A percentile compares a stretch with the other conserved stretches of the same genome.
Conservation (phyloP, 1,284 basidiomycete genomes). For the Cutaneotrichosporon sp. region DNA sequence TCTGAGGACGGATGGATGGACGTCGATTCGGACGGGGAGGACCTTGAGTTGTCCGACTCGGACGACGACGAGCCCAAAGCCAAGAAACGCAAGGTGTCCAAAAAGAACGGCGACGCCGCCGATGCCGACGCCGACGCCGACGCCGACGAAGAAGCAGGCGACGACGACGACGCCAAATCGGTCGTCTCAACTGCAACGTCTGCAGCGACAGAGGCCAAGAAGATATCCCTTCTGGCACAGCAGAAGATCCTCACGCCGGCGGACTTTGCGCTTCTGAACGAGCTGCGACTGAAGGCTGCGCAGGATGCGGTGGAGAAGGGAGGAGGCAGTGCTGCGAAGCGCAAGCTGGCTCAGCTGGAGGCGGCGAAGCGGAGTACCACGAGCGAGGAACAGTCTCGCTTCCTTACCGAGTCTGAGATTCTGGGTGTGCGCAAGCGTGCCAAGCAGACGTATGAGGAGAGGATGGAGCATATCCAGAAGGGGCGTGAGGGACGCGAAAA, state of each 20-base stretch:
- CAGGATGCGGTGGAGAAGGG: constrained; percentile 64
- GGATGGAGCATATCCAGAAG: constrained; percentile 84
- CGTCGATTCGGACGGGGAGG: constrained; percentile 67
- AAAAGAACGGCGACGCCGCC: constrained; percentile 35
- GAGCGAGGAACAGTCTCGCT: constrained; percentile 55
- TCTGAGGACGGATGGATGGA: constrained; percentile 77
- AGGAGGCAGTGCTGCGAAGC: constrained; percentile 72
- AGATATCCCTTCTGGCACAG: constrained; percentile 47
- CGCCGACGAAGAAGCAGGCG: constrained; percentile 33
- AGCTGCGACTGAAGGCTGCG: constrained; percentile 81
- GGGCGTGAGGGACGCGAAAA: constrained; percentile 95
- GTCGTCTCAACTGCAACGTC: constrained; percentile 40
- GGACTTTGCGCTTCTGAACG: constrained; percentile 89
- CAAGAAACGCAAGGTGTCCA: constrained; percentile 40
- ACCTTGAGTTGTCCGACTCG: constrained; percentile 75
- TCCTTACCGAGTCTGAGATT: constrained; percentile 87
- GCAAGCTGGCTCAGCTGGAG: constrained; percentile 77
- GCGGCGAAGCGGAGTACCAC: constrained; percentile 58
- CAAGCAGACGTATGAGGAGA: constrained; percentile 91
- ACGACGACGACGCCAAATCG: constrained; percentile 39
- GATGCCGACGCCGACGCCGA: constrained; percentile 37
- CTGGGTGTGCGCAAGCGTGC: constrained; percentile 89
- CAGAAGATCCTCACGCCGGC: constrained; percentile 89
- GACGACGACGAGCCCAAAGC: constrained; percentile 61
- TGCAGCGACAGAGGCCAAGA: constrained; percentile 41